Conservation (phyloP, 169 alveolate genomes). For the Perkinsus marinus region DNA sequence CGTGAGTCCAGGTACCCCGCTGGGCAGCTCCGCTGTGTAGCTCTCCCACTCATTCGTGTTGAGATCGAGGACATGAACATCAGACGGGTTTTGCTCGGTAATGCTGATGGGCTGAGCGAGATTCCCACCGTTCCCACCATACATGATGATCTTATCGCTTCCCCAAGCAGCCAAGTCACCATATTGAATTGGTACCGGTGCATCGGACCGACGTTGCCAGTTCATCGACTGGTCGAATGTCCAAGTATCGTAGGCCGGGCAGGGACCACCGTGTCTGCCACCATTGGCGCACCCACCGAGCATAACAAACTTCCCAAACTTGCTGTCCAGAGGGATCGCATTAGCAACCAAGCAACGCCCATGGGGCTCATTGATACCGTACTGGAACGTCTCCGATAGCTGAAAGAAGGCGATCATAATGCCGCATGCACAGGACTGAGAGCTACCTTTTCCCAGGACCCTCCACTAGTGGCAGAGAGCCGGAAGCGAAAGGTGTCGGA, state of each 20-base stretch:
- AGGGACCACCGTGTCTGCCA: neutral
- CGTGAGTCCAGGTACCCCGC: neutral
- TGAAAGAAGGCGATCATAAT: neutral
- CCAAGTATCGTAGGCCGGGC: neutral
- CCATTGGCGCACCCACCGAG: neutral
- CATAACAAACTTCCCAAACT: neutral
- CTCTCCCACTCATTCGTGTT: neutral
- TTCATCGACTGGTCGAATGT: neutral
- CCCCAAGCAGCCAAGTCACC: neutral
- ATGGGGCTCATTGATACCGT: neutral
- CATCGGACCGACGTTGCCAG: neutral
- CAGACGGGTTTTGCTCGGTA: neutral
- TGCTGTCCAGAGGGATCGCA: neutral
- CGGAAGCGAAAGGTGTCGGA: neutral
- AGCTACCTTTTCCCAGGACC: neutral
- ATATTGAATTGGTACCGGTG: neutral
- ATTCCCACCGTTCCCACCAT: neutral
- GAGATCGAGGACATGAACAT: neutral
- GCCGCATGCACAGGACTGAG: neutral
- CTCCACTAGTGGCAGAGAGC: neutral
- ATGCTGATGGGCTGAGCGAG: neutral
- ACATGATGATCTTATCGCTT: neutral
- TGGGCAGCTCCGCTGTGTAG: neutral
- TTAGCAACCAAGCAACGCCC: neutral
- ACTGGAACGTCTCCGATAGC: neutral